These are phyloP conservation scores for Xylaria sp. DNA, from an alignment of 2,329 filamentous ascomycete species.

Conservation along the genomic window DNA sequence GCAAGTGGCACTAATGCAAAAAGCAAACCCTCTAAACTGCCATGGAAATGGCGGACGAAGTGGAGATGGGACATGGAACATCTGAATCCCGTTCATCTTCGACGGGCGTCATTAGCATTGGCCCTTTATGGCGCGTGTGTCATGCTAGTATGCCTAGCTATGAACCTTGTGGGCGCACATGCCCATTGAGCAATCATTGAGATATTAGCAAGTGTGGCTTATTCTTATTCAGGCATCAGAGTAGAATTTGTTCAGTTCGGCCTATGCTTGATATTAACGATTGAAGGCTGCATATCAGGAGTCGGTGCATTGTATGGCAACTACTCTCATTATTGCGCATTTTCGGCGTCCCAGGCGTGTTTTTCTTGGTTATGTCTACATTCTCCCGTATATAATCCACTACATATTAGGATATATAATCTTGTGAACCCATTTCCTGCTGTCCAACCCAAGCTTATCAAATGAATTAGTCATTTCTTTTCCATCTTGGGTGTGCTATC, in stretches of 20 bases:
- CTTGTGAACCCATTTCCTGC: not conserved
- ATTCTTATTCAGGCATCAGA: not conserved
- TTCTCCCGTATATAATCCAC: constrained; percentile 33
- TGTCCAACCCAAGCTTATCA: not conserved
- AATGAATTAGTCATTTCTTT: not conserved
- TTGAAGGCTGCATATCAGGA: constrained; percentile 21
- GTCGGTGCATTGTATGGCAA: constrained; percentile 15
- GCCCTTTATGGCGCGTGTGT: constrained; percentile 86
- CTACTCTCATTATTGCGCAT: constrained; percentile 35
- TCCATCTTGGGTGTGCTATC: not conserved
- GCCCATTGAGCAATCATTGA: constrained; percentile 59
- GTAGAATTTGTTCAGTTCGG: constrained; percentile 4
- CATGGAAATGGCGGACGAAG: constrained; percentile 64
- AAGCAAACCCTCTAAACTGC: constrained; percentile 51
- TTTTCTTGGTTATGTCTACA: constrained; percentile 8
- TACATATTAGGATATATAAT: constrained; percentile 16
- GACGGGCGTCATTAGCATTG: constrained; percentile 78
- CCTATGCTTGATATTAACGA: not conserved
- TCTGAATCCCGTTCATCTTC: constrained; percentile 71
- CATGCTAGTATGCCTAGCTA: constrained; percentile 87
- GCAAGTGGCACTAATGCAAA: constrained; percentile 50
- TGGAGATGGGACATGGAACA: constrained; percentile 70
- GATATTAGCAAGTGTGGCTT: not conserved
- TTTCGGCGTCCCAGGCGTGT: constrained; percentile 33
- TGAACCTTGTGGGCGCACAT: constrained; percentile 83